phyloP scores from a whole-genome alignment of 768 basidiomycete species.

The Lactarius evosmus region DNA sequence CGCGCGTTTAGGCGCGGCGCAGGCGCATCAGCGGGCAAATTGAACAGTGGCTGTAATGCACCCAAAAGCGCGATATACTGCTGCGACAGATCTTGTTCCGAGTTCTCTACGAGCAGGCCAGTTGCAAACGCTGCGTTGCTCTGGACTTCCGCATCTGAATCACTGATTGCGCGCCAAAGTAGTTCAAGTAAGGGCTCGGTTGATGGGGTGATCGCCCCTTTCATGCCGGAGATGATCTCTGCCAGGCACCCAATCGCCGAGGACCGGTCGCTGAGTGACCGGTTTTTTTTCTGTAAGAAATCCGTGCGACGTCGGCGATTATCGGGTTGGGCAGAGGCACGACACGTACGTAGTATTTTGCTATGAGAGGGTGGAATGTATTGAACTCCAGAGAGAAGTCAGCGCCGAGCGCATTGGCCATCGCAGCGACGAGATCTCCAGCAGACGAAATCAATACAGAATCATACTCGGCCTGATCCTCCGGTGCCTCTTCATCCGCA shows the following conservation, averaged over 20 bases:
- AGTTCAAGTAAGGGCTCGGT: conserved; percentile 80
- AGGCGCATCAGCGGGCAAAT: conserved; percentile 58
- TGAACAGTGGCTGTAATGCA: conserved; percentile 80
- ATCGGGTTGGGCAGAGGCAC: background rate
- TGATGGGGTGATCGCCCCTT: conserved; percentile 76
- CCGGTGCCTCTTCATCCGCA: conserved; percentile 78
- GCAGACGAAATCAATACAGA: conserved; percentile 93
- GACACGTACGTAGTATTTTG: conserved; percentile 82
- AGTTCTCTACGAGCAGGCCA: conserved; percentile 88
- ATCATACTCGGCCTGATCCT: conserved; percentile 94
- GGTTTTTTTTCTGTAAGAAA: conserved; percentile 64
- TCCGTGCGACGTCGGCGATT: conserved; percentile 6
- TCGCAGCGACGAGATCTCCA: conserved; percentile 86
- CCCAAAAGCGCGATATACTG: conserved; percentile 79
- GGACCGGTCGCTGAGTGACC: conserved; percentile 88
- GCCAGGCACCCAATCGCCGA: conserved; percentile 91
- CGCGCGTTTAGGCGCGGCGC: conserved; percentile 73
- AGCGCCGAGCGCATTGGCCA: conserved; percentile 80
- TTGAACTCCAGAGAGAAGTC: conserved; percentile 81
- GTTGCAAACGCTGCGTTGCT: conserved; percentile 95
- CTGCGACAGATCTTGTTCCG: conserved; percentile 70
- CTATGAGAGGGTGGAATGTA: conserved; percentile 85
- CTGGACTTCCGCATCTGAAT: conserved; percentile 87
- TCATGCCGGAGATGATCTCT: conserved; percentile 93
- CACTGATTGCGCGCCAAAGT: conserved; percentile 77